phyloP scores from a whole-genome alignment of 2,329 filamentous ascomycete species.

The Penicillium sp. region DNA sequence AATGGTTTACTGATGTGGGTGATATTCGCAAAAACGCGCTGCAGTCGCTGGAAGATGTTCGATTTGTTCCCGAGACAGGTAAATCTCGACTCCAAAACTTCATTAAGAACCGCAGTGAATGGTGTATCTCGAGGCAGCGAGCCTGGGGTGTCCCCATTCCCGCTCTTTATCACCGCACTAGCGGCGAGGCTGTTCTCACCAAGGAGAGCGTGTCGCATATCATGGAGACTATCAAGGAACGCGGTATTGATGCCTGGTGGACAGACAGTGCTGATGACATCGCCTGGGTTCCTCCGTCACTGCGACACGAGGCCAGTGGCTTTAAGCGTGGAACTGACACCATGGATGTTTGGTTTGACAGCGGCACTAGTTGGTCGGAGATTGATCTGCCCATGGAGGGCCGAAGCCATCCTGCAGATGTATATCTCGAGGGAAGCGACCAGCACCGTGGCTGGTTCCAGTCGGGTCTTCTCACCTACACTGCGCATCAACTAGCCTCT shows the following conservation, averaged over 20 bases:
- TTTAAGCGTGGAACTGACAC: slow-evolving; percentile 85
- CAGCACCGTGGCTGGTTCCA: slow-evolving; percentile 99
- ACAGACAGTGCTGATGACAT: slow-evolving; percentile 75
- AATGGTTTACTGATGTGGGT: slow-evolving; percentile 96
- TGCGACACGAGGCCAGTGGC: slow-evolving; percentile 53
- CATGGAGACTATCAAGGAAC: slow-evolving; percentile 73
- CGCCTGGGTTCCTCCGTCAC: slow-evolving; percentile 72
- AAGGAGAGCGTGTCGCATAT: slow-evolving; percentile 82
- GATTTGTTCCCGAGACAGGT: slow-evolving; percentile 77
- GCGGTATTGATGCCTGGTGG: slow-evolving; percentile 94
- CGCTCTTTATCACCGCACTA: slow-evolving; percentile 73
- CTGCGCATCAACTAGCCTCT: slow-evolving; percentile 61
- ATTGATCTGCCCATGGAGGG: slow-evolving; percentile 42
- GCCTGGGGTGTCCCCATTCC: slow-evolving; percentile 98
- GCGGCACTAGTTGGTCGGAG: slow-evolving; percentile 86
- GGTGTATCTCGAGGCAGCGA: slow-evolving; percentile 96
- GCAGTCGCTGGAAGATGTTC: slow-evolving; percentile 69
- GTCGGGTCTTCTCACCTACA: slow-evolving; percentile 85
- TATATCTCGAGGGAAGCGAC: slow-evolving; percentile 93
- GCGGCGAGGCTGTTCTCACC: slow-evolving; percentile 76
- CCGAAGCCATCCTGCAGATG: slow-evolving; percentile 63
- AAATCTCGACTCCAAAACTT: slow-evolving; percentile 80
- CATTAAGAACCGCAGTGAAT: slow-evolving; percentile 84
- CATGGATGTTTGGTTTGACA: slow-evolving; percentile 99
- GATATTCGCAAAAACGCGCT: slow-evolving; percentile 78